Evolutionary conservation across 768 basidiomycete genomes (phyloP).

Genomic region (Phylloporus scabripes): DNA sequence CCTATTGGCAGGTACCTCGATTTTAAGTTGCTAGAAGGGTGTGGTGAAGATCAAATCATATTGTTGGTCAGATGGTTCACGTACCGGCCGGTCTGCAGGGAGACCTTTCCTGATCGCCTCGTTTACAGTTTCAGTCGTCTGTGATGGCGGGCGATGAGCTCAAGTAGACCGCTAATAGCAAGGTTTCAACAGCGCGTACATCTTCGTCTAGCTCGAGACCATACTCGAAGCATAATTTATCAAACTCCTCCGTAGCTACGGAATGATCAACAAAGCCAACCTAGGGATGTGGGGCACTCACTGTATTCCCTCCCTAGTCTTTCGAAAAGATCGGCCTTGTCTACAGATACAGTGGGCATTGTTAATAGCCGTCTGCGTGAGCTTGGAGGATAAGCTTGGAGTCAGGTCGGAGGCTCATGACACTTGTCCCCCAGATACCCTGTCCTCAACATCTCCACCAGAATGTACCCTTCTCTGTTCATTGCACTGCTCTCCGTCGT

Average conservation of each 20-base stretch:
- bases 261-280: constrained; percentile 7
- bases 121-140: constrained; percentile 90
- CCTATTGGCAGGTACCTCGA: constrained; percentile 99
- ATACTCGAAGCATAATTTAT: constrained; percentile 94
- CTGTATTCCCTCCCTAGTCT: constrained; percentile 80
- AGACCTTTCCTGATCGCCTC: constrained; percentile 77
- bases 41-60: constrained; percentile 3
- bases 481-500: constrained; percentile 12
- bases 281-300: constrained; percentile 32
- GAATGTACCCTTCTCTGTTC: constrained; percentile 7
- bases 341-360: constrained; percentile 95
- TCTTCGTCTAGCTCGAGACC: constrained; percentile 98
- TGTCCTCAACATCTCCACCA: not conserved
- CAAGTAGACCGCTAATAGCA: not conserved
- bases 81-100: constrained; percentile 77
- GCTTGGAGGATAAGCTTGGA: not conserved
- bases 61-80: constrained; percentile 19
- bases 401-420: not conserved
- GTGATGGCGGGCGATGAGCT: constrained; percentile 5
- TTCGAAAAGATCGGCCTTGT: constrained; percentile 92
- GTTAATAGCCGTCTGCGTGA: not conserved
- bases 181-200: constrained; percentile 43
- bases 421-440: constrained; percentile 20
- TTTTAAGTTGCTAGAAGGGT: constrained; percentile 81
- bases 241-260: constrained; percentile 89